These are phyloP conservation scores for Lentinula sp. DNA, from an alignment of 768 basidiomycete genomes.

Conservation along the genomic window DNA sequence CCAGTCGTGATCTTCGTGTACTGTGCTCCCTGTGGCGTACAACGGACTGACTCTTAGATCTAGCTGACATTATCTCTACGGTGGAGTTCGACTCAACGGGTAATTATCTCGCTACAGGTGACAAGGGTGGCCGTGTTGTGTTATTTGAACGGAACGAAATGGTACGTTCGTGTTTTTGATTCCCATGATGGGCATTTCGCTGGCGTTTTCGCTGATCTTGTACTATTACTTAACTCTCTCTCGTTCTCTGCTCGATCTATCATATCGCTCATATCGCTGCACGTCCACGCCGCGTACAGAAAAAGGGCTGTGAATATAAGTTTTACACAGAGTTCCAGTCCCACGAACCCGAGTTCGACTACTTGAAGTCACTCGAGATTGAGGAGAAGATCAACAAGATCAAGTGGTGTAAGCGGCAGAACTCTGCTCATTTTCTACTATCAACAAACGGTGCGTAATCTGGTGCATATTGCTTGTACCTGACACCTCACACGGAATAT, in stretches of 20 bases:
- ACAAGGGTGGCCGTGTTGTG: conserved; percentile 98
- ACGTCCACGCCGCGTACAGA: conserved; percentile 40
- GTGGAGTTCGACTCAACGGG: conserved; percentile 99
- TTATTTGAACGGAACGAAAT: conserved; percentile 97
- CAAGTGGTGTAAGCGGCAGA: conserved; percentile 99
- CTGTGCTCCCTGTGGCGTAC: not conserved
- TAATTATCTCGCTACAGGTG: conserved; percentile 98
- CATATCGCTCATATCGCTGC: conserved; percentile 10
- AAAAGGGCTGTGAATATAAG: conserved; percentile 99
- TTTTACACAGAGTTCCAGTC: conserved; percentile 99
- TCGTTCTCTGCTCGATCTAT: conserved; percentile 12
- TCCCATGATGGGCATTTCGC: conserved; percentile 10
- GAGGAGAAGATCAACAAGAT: conserved; percentile 99
- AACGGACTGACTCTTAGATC: conserved; percentile 17
- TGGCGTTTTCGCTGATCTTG: conserved; percentile 23
- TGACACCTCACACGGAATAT: not conserved
- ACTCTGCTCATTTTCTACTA: conserved; percentile 92
- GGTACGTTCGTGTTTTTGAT: conserved; percentile 42
- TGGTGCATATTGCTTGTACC: conserved; percentile 8
- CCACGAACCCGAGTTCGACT: conserved; percentile 99
- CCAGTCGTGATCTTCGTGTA: conserved; percentile 13
- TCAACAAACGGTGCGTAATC: conserved; percentile 84
- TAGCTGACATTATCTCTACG: conserved; percentile 99
- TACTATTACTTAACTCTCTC: conserved; percentile 16
- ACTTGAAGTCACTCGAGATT: conserved; percentile 98